Base-by-base conservation (phyloP, 495 filamentous ascomycete species). In the Sabuloglossum arenarium region DNA sequence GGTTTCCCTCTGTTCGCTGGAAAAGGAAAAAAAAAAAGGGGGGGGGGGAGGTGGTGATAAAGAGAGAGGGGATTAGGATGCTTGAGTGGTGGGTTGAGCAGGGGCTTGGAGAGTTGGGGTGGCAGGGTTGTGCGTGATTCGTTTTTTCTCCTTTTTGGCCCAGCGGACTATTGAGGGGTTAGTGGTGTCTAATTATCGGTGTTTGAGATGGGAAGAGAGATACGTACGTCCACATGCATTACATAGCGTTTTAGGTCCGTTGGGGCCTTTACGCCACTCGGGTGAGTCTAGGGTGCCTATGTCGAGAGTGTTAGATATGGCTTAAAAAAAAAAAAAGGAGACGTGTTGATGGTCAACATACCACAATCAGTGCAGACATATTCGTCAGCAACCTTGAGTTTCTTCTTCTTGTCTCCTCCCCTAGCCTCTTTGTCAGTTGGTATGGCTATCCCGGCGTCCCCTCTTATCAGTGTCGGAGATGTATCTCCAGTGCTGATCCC, bases 311-410 rank as follows among this genome's bases (percentile, higher is more conserved):
- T 37, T 46, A 28, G 23, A 21, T 19, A 12, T 12, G 28, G 10
- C 31, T 34, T 52, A 53, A 46, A 46, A 21, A 42, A 50, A 21
- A 31, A 43, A 27, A 55, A 56, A 31, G 58, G 47, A 32, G 34
- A 24, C 1, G 45, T n/a, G n/a, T n/a, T n/a, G 25, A 16, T 3
- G 50, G 51, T 19, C 29, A 69, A 55, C 32, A 64, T 67, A 68
- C 90, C 91, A 70, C 91, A 98, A 67, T 97, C 91, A 12, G 85
- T 86, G 67, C 91, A 98, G 31, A 94, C 85, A 66, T 97, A 95
- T 70, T 97, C 91, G 61, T 93, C 89, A 6, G 84, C 79, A 53
- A 88, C 71, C 69, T 94, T 96, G 34, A 87, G 68, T 64, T 94
- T 89, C 69, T 87, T 87, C 70, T 94, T 91, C 63, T 94, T 85